Evolutionary conservation across 202 grass and related monocot species (phyloP).

Genomic region (Panicum virgatum): DNA sequence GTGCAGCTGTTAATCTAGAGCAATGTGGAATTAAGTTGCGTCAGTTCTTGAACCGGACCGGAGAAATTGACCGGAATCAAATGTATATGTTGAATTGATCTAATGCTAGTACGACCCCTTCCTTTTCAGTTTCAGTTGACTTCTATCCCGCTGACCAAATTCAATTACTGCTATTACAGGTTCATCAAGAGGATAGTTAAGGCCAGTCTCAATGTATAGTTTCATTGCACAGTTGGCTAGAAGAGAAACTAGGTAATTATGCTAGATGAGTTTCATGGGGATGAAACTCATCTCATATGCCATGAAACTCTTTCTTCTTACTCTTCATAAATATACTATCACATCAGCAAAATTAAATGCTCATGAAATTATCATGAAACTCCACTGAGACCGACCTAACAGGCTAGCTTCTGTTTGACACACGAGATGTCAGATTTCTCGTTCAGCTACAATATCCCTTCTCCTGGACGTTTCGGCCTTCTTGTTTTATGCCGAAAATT

Average conservation of each 20-base stretch:
- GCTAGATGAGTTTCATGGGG: too few relatives aligned
- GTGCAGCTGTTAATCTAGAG: neutral
- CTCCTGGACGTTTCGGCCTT: neutral
- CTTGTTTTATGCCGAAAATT: neutral
- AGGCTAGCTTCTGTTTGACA: too few relatives aligned
- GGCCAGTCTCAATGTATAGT: too few relatives aligned
- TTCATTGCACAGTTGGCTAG: too few relatives aligned
- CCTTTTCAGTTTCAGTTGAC: neutral
- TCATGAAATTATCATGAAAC: too few relatives aligned
- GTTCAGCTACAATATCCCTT: neutral
- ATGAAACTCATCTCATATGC: too few relatives aligned
- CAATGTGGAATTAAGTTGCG: neutral
- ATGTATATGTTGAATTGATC: neutral
- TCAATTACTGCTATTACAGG: neutral
- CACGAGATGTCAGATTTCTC: neutral
- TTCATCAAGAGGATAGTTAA: neutral
- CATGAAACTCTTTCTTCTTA: too few relatives aligned
- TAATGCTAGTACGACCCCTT: neutral
- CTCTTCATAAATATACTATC: too few relatives aligned
- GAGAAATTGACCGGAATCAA: constrained; percentile 7
- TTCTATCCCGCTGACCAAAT: constrained; percentile 23
- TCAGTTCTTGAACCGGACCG: neutral
- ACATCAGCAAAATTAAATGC: too few relatives aligned
- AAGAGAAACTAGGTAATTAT: too few relatives aligned
- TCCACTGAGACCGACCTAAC: too few relatives aligned